phyloP scores from a whole-genome alignment of 2,329 filamentous ascomycete genomes.

The Raffaelea arxii region DNA sequence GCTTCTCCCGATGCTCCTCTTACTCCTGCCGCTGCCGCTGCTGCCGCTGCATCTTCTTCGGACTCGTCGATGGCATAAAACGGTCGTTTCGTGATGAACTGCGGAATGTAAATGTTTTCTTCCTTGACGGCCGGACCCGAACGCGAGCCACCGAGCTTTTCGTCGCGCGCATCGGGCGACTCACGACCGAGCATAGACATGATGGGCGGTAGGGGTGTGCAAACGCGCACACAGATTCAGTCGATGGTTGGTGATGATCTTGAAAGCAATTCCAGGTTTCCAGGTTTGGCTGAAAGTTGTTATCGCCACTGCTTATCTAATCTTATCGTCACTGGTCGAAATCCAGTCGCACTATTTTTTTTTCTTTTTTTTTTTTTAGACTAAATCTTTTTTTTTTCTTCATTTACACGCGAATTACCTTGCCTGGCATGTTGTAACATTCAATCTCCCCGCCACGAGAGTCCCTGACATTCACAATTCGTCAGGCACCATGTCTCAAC shows the following conservation, averaged over 20 bases:
- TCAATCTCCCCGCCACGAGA: background rate
- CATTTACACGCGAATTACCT: background rate
- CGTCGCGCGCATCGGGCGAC: constrained; percentile 15
- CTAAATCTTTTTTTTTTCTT: background rate
- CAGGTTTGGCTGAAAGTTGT: background rate
- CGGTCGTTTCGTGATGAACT: constrained; percentile 95
- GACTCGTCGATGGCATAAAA: constrained; percentile 78
- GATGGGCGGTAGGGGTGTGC: background rate
- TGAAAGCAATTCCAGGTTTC: too few relatives aligned
- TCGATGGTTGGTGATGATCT: too few relatives aligned
- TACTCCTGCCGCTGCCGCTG: background rate
- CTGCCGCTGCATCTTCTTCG: constrained; percentile 18
- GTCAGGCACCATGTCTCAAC: constrained; percentile 9
- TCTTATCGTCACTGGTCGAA: background rate
- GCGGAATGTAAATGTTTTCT: constrained; percentile 96
- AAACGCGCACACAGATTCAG: too few relatives aligned
- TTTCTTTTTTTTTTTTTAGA: background rate
- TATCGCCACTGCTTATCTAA: background rate
- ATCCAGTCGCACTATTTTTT: background rate
- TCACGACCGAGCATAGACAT: constrained; percentile 15
- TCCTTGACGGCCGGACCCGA: constrained; percentile 46
- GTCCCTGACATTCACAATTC: background rate
- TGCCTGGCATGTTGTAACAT: background rate
- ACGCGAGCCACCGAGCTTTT: constrained; percentile 13
- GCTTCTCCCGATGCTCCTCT: constrained; percentile 37